Evolutionary conservation across 495 filamentous ascomycete genomes (phyloP), one percentile per base, ranked within the genome.

Genomic region (Tuber calosporum): DNA sequence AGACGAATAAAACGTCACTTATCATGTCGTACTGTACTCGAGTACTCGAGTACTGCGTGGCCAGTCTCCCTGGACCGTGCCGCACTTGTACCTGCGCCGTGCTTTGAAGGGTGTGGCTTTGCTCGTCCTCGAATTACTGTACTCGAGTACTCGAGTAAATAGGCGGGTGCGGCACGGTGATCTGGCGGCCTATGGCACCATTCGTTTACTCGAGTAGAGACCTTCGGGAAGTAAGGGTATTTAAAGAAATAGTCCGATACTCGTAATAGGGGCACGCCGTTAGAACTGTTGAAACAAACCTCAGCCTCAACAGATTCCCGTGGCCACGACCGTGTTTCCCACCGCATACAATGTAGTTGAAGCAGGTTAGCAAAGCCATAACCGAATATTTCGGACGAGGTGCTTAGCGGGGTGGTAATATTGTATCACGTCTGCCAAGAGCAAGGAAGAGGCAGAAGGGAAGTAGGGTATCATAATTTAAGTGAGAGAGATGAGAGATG

Each of bases 81-180:
- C n/a, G n/a, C 30, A 30, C 48, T 62, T 62, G 53, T 17, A 30
- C 26, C 53, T 62, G 53, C 11, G 9, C 30, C 8, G 26, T 17
- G 53, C 53, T 62, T 62, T 30, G 5, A 30, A 30, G n/a, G 9
- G 26, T 4, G 53, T 30, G 53, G 53, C 53, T 62, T 62, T 17
- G 53, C 53, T 62, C 45, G n/a, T 53, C 53, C 53, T 62, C n/a
- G 53, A 62, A 62, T 62, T 17, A 62, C 53, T 62, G 53, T 30
- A n/a, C n/a, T n/a, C n/a, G n/a, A n/a, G n/a, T n/a, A 11, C n/a
- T n/a, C n/a, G n/a, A n/a, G n/a, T n/a, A n/a, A n/a, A n/a, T n/a
- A n/a, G n/a, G n/a, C n/a, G n/a, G n/a, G n/a, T n/a, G n/a, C n/a
- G n/a, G n/a, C n/a, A n/a, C n/a, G n/a, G n/a, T n/a, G n/a, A n/a